Evolutionary conservation across 768 basidiomycete species (phyloP), one percentile per base, ranked within the genome.

Genomic region (Trichaptum fuscoviolaceum): DNA sequence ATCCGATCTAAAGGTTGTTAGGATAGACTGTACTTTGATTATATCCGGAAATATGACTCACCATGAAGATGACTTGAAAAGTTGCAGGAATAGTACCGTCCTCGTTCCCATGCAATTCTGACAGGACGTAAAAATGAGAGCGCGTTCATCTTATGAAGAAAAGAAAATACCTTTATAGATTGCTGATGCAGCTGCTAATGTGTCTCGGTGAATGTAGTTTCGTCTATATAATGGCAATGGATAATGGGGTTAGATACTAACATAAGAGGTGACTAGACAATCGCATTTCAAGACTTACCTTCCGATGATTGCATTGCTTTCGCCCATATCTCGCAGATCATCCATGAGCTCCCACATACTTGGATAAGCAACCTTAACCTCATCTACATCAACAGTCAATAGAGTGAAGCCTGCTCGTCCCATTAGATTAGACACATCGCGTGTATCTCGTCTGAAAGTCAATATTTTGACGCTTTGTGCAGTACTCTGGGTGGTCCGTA

Each of bases 241-340:
- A 5, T 63, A 35, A 58, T 42, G 25, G 61, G 25, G 30, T 30
- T 30, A 30, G 8, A 3, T 30, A 30, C 30, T 30, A 34, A 58
- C 20, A 30, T 58, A 26, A 59, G 18, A 57, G 18, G 25, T 27
- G n/a, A 3, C 52, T n/a, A 63, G 36, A 15, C 23, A 58, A 63
- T 17, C 5, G 57, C n/a, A 6, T 27, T 9, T 24, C 36, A 34
- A 34, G 24, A 17, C 82, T 59, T 68, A 93, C 89, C 94, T 81
- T 71, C 92, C 93, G 35, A 96, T 78, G 58, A 99, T 85, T 12
- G 95, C 94, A 73, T 97, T 99, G 62, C 86, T 87, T 75, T 99
- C 97, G 23, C 97, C 97, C 97, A 99, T 99, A 74, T 93, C 88
- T 63, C 86, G 83, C n/a, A 99, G 77, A 76, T 99, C 97, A 65